Base-by-base conservation (phyloP, 2,329 filamentous ascomycete species). In the Talaromyces sp. region DNA sequence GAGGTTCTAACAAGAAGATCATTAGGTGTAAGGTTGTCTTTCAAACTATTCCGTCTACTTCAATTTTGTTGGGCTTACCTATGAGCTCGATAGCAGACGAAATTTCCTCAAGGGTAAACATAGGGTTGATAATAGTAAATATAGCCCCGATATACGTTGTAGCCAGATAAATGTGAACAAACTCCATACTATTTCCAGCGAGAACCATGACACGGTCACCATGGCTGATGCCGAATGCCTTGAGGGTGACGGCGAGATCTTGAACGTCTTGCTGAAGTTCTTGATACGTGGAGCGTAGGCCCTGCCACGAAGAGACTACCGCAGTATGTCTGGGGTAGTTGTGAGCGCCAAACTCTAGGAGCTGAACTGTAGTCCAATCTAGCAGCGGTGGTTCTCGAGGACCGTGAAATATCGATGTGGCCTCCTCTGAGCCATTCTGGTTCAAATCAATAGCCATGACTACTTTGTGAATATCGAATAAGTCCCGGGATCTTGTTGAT, bases 81-180 rank as follows among this genome's bases (percentile, higher is more conserved):
- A 39, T 9, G 14, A 55, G 37, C 37, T 39, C 14, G 52, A 82
- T 75, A 4, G 76, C 73, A n/a, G 76, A 72, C 12, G 83, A 82
- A 14, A 77, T 74, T 46, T 79, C 75, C 57, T 86, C 77, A 3
- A 85, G 80, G 3, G 88, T 91, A 71, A 91, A 91, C 0, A 88
- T 91, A 75, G 89, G 90, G 76, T 91, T 55, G n/a, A 55, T 91
- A 55, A 90, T 89, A 55, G 90, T 87, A 58, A 90, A 79, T 25
- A 87, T 84, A 56, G 81, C 84, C 16, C 86, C 85, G 46, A 88
- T 42, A 61, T 83, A 80, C 58, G 84, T 83, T 23, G 83, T 85
- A 7, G 86, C 87, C 65, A 90, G 88, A 77, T 89, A 88, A 14
- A 89, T 81, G 16, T 86, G 80, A n/a, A 87, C 65, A 63, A 74